These are phyloP conservation scores for Huntiella decipiens DNA, from an alignment of 2,329 filamentous ascomycete genomes.

Conservation along the genomic window DNA sequence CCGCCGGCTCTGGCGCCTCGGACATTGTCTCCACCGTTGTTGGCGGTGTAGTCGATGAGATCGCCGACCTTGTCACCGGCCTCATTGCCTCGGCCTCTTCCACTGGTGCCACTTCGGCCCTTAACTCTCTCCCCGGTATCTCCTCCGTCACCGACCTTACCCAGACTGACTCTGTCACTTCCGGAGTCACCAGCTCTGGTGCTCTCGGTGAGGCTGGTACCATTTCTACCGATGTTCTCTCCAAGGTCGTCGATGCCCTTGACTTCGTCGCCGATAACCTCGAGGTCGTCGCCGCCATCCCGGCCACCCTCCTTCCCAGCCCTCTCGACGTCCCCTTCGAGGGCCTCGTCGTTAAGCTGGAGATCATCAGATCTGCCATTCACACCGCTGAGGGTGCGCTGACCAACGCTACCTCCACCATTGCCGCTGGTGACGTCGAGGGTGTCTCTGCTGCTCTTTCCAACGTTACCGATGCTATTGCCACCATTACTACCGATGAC, in stretches of 20 bases:
- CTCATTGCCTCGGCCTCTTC: neutral
- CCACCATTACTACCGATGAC: neutral
- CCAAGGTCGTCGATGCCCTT: neutral
- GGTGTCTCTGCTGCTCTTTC: slow-evolving; percentile 3
- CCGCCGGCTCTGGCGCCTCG: neutral
- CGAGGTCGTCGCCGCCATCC: neutral
- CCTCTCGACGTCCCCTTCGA: slow-evolving; percentile 2
- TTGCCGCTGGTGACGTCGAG: neutral
- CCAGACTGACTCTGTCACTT: neutral
- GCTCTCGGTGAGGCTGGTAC: neutral
- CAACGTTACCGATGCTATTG: neutral
- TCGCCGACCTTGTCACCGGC: neutral
- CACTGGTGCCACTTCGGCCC: neutral
- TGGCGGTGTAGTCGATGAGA: neutral
- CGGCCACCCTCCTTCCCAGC: slow-evolving; percentile 1
- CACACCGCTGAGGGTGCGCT: neutral
- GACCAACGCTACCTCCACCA: neutral
- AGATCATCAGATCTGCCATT: slow-evolving; percentile 2
- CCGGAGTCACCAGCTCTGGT: neutral
- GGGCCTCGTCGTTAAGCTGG: neutral
- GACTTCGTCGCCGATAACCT: slow-evolving; percentile 2
- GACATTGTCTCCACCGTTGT: neutral
- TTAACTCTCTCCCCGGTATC: slow-evolving; percentile 1
- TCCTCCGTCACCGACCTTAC: neutral
- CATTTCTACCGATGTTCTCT: neutral